These are phyloP conservation scores for Perkinsus marinus DNA, from an alignment of 169 alveolate species.

Conservation along the genomic window DNA sequence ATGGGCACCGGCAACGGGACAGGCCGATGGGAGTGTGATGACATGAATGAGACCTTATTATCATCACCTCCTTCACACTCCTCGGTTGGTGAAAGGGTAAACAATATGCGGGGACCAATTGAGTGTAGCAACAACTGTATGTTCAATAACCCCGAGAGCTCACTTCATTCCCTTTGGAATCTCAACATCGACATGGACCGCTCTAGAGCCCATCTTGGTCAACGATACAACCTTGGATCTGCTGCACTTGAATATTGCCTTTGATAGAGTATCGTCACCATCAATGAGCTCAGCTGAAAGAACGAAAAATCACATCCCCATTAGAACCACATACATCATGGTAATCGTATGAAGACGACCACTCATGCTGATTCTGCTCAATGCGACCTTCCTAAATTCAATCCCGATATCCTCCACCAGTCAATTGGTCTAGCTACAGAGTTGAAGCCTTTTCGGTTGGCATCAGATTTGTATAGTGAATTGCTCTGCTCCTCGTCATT, in stretches of 20 bases:
- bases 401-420: too few species aligned
- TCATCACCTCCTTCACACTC: too few species aligned
- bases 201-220: neutral
- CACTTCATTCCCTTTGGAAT: neutral
- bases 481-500: too few species aligned
- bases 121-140: too few species aligned
- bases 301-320: neutral
- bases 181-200: neutral
- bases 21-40: neutral
- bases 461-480: too few species aligned
- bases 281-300: neutral
- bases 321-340: neutral
- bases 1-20: neutral
- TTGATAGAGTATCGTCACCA: neutral
- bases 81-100: too few species aligned
- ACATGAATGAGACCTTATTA: neutral
- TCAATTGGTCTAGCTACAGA: too few species aligned
- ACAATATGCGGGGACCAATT: too few species aligned
- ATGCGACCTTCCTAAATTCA: too few species aligned
- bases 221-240: neutral
- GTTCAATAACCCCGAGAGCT: neutral
- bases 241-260: neutral
- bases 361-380: too few species aligned
- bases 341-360: neutral
- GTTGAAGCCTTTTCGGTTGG: too few species aligned